These are phyloP conservation scores for Podospora conica DNA, from an alignment of 495 filamentous ascomycete species.

Conservation along the genomic window DNA sequence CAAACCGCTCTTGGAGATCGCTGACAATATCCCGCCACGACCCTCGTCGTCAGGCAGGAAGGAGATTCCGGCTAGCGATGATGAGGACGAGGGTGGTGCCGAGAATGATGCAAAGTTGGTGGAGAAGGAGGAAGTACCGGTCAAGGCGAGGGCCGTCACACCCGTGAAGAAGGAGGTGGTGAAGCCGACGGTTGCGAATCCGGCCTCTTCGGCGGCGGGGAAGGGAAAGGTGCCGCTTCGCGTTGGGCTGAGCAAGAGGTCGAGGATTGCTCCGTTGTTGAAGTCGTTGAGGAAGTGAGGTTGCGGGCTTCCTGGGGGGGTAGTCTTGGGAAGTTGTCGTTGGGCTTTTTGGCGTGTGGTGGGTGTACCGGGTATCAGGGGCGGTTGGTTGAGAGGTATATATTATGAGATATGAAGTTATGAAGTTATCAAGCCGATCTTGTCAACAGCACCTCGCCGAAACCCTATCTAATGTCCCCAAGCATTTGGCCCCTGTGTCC, in stretches of 20 bases:
- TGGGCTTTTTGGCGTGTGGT: neutral
- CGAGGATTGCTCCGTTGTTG: conserved; percentile 26
- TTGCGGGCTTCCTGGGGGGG: neutral
- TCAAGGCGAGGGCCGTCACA: neutral
- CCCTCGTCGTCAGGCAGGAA: neutral
- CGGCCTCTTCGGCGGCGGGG: neutral
- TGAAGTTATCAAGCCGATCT: too few species aligned
- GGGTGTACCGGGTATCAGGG: neutral
- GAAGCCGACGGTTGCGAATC: neutral
- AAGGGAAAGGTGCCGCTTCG: conserved; percentile 16
- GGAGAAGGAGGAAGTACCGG: neutral
- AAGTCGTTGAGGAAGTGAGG: conserved; percentile 20
- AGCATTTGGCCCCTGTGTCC: too few species aligned
- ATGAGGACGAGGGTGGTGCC: neutral
- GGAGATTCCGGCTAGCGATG: neutral
- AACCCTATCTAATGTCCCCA: too few species aligned
- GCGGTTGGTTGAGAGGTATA: neutral
- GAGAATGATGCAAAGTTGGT: neutral
- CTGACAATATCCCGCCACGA: neutral
- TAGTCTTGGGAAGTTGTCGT: neutral
- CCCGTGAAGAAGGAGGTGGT: conserved; percentile 2
- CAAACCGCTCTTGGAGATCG: neutral
- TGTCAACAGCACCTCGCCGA: too few species aligned
- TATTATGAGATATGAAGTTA: neutral
- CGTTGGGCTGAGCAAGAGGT: conserved; percentile 25